phyloP scores from a whole-genome alignment of 2,329 filamentous ascomycete genomes.

The Coniochaeta ligniaria region DNA sequence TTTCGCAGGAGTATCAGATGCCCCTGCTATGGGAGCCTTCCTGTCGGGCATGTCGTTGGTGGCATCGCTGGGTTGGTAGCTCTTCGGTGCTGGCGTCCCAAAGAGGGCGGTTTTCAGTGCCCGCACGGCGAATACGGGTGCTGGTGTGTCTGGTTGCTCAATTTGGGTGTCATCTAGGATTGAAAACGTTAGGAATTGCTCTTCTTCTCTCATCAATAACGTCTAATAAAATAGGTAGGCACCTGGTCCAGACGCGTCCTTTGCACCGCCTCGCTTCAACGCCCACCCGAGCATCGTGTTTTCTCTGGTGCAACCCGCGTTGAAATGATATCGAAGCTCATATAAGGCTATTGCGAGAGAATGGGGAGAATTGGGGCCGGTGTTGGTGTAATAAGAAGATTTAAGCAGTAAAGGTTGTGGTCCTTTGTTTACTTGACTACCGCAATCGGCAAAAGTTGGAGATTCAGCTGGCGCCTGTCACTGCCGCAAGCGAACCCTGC shows the following conservation, averaged over 20 bases:
- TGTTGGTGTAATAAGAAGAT: background rate
- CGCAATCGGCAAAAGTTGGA: background rate
- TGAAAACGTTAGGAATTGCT: constrained; percentile 3
- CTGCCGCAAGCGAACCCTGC: background rate
- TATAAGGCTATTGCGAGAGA: background rate
- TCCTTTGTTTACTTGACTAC: constrained; percentile 1
- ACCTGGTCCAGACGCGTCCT: constrained; percentile 20
- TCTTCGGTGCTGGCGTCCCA: constrained; percentile 43
- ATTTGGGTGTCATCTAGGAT: constrained; percentile 34
- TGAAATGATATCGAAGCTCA: background rate
- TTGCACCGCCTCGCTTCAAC: constrained; percentile 38
- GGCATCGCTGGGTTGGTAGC: constrained; percentile 10
- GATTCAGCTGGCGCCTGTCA: background rate
- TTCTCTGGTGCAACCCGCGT: background rate
- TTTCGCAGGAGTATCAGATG: constrained; percentile 29
- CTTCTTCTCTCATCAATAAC: too few species aligned
- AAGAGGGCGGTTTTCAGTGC: constrained; percentile 59
- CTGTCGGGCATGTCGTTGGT: constrained; percentile 13
- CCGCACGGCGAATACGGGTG: constrained; percentile 58
- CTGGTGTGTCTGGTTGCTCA: constrained; percentile 57
- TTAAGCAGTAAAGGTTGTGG: background rate
- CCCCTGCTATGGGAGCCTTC: constrained; percentile 14
- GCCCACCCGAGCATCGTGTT: constrained; percentile 53
- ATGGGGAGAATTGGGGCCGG: background rate
- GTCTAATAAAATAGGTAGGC: too few species aligned